Evolutionary conservation across 352 stramenopile genomes (phyloP), one percentile per base, ranked within the genome.

Genomic region (Phytophthora pini): DNA sequence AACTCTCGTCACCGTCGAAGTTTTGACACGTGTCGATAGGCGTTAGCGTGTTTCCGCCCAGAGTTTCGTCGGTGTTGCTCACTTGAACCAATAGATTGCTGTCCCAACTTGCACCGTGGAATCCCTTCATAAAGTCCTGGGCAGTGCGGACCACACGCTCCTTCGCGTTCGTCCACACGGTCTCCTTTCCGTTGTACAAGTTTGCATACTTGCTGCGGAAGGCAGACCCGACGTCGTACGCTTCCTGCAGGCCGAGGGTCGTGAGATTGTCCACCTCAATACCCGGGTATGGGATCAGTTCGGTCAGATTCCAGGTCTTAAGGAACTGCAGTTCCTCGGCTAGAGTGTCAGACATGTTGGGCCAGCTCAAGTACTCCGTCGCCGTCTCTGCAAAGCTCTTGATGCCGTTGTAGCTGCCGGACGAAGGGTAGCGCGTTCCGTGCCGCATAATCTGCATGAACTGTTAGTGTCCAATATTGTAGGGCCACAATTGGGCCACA

Each of bases 251-350:
- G 0, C 80, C 80, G 4, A 81, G 70, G 22, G 64, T 45, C 38
- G 79, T 84, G 46, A 82, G 87, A 79, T 78, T 96, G 76, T 69
- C 93, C 49, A 75, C 53, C 41, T 77, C 55, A 46, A 63, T 31
- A 49, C 50, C 57, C 29, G 71, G 46, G 60, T 77, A 51, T 7
- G 74, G 56, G 62, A 82, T 74, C 26, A 84, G 26, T 38, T 76
- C 56, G 41, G 58, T 70, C 12, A 86, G 54, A 48, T 76, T 85
- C 77, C 77, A 85, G 12, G 58, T 69, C 45, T 71, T 72, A 11
- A 83, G 52, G 64, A 84, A 85, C 57, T 74, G 61, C 24, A 86
- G 57, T 48, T 84, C 75, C 12, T 80, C 60, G 13, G 60, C 61
- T 41, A 74, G 52, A 3, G 49, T 64, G 36, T 69, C 41, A 11